Evolutionary conservation across 2,329 filamentous ascomycete species (phyloP).

Genomic region (Juglanconis sp.): DNA sequence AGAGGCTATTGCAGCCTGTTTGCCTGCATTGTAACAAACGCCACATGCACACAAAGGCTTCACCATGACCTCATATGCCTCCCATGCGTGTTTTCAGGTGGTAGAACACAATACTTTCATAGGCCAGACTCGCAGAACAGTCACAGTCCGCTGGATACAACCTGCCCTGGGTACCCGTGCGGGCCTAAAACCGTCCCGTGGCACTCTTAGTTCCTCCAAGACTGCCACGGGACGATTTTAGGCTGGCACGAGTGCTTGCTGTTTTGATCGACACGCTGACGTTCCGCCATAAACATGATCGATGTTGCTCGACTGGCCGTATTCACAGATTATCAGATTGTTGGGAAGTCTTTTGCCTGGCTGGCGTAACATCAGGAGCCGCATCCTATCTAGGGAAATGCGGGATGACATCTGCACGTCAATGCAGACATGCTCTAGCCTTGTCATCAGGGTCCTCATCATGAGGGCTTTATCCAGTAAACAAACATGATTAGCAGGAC

Average conservation of each 20-base stretch:
- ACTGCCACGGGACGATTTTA: too few species aligned
- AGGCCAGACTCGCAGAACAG: neutral
- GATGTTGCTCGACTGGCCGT: neutral
- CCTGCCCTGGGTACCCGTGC: neutral
- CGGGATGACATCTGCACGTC: conserved; percentile 6
- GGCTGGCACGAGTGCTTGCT: too few species aligned
- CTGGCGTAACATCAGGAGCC: neutral
- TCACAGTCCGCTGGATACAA: neutral
- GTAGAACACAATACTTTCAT: too few species aligned
- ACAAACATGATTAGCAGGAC: neutral
- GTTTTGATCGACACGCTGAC: too few species aligned
- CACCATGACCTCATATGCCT: neutral
- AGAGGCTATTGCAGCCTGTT: neutral
- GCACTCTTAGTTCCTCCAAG: too few species aligned
- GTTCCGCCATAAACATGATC: neutral
- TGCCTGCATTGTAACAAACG: neutral
- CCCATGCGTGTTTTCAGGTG: too few species aligned
- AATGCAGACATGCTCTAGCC: neutral
- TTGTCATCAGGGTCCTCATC: neutral
- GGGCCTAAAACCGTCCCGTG: neutral
- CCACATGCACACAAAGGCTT: neutral
- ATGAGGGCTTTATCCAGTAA: neutral
- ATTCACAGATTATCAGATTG: neutral
- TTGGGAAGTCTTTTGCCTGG: neutral
- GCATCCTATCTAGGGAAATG: neutral